Conservation (phyloP, 805 yeast genomes). For the Metschnikowia henanensis region DNA sequence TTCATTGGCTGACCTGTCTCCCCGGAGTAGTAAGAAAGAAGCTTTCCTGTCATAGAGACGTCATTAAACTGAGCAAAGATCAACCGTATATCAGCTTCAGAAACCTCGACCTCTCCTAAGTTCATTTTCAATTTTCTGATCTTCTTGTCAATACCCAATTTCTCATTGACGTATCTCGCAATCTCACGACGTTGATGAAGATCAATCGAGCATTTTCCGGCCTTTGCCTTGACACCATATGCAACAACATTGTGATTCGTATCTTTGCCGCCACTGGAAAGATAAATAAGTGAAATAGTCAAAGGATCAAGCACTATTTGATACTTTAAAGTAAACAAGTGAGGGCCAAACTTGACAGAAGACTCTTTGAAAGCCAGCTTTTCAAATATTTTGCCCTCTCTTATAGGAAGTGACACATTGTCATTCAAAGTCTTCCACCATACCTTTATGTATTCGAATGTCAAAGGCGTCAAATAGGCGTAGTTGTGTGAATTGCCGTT, state of each 20-base stretch:
- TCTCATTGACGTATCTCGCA: conserved; percentile 38
- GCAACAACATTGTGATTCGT: conserved; percentile 29
- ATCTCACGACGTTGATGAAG: conserved; percentile 40
- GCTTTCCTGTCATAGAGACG: conserved; percentile 35
- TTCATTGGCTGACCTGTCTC: conserved; percentile 11
- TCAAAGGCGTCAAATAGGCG: conserved; percentile 39
- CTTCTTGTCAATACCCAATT: conserved; percentile 35
- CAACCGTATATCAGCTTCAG: conserved; percentile 66
- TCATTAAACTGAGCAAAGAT: conserved; percentile 65
- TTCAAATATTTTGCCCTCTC: conserved; percentile 35
- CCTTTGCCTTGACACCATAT: conserved; percentile 40
- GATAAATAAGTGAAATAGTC: conserved; percentile 36
- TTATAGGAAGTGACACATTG: conserved; percentile 34
- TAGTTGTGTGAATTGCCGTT: conserved; percentile 34
- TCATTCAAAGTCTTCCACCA: conserved; percentile 44
- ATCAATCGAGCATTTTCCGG: conserved; percentile 34
- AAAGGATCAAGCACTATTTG: conserved; percentile 41
- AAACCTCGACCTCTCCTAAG: conserved; percentile 68
- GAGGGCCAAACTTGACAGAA: conserved; percentile 38
- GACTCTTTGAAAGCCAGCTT: conserved; percentile 19
- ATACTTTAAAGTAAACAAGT: conserved; percentile 42
- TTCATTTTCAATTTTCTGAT: conserved; percentile 58
- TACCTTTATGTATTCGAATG: conserved; percentile 37
- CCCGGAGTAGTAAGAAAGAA: conserved; percentile 18
- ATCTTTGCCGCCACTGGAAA: conserved; percentile 26